Conservation (phyloP, 345 rosid species). For the Moringa oleifera region DNA sequence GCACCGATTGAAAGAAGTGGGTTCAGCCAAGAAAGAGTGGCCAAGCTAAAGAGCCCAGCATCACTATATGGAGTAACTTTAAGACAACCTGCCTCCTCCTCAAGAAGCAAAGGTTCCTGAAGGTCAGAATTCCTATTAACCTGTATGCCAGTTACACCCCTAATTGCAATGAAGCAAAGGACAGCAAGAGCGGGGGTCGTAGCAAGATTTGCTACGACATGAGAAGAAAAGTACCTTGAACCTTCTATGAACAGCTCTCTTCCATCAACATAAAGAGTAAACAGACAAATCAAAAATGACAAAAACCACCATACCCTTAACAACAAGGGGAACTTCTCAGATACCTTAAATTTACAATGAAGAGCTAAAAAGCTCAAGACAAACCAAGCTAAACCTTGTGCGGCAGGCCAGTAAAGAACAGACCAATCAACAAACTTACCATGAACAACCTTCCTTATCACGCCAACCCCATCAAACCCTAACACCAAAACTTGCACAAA, state of each 20-base stretch:
- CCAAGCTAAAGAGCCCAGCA: slow-evolving; percentile 77
- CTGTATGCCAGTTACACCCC: slow-evolving; percentile 73
- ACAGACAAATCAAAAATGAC: slow-evolving; percentile 66
- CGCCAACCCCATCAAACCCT: slow-evolving; percentile 67
- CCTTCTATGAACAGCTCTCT: slow-evolving; percentile 47
- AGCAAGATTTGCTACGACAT: slow-evolving; percentile 68
- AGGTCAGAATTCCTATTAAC: slow-evolving; percentile 58
- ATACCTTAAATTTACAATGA: slow-evolving; percentile 70
- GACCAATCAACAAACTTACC: slow-evolving; percentile 55
- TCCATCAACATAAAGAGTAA: slow-evolving; percentile 69
- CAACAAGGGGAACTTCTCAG: slow-evolving; percentile 68
- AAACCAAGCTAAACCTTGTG: slow-evolving; percentile 79
- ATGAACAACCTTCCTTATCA: slow-evolving; percentile 46
- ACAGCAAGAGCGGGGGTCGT: slow-evolving; percentile 82
- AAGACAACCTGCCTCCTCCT: slow-evolving; percentile 85
- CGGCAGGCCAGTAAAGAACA: slow-evolving; percentile 50
- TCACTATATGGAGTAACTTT: slow-evolving; percentile 69
- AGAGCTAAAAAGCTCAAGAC: slow-evolving; percentile 67
- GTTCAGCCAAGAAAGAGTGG: slow-evolving; percentile 92
- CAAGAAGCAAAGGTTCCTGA: slow-evolving; percentile 82
- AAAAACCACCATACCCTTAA: slow-evolving; percentile 85
- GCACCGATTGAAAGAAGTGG: slow-evolving; percentile 90
- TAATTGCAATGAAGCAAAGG: slow-evolving; percentile 66
- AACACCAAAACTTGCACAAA: slow-evolving; percentile 59
- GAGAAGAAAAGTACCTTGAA: slow-evolving; percentile 51